Percentiles rank a stretch among this genome's conserved stretches.
These are phyloP conservation scores for Vigna reflexopilosa DNA, from an alignment of 306 rosid species.

Conservation along the genomic window DNA sequence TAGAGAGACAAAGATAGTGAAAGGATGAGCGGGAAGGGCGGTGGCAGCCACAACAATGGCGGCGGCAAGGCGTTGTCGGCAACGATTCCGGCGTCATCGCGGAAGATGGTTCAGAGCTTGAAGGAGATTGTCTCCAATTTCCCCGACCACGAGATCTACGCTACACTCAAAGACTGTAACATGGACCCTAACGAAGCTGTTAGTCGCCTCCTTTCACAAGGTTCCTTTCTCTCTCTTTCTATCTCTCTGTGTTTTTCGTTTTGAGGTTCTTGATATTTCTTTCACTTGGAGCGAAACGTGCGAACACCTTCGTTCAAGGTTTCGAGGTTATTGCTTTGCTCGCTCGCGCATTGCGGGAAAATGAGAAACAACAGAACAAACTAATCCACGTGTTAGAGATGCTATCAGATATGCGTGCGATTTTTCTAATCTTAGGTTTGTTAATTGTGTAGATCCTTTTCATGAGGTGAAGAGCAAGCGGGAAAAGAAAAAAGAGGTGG, in stretches of 20 bases:
- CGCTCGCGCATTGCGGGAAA: not conserved
- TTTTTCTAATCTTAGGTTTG: constrained; percentile 47
- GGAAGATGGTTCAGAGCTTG: constrained; percentile 91
- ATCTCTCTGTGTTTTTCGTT: constrained; percentile 37
- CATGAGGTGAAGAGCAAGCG: constrained; percentile 99
- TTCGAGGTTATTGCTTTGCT: not conserved
- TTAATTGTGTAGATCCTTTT: constrained; percentile 80
- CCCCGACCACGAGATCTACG: constrained; percentile 96
- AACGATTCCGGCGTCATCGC: constrained; percentile 76
- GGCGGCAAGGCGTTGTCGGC: constrained; percentile 52
- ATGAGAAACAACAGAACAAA: not conserved
- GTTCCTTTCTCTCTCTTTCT: constrained; percentile 60
- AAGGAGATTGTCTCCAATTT: constrained; percentile 88
- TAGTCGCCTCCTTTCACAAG: constrained; percentile 97
- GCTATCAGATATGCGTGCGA: not conserved
- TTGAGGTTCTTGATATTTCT: not conserved
- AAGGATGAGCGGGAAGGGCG: constrained; percentile 73
- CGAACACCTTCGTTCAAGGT: not conserved
- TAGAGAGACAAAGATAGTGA: not conserved
- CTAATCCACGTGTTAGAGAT: not conserved
- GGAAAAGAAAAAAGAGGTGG: constrained; percentile 95
- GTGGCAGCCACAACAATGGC: constrained; percentile 41
- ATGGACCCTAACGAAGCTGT: constrained; percentile 99
- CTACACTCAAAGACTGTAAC: constrained; percentile 89
- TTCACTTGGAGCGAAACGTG: constrained; percentile 6